Evolutionary conservation across 179 eudicot genomes (phyloP).

Genomic region (Amaranthus tricolor): DNA sequence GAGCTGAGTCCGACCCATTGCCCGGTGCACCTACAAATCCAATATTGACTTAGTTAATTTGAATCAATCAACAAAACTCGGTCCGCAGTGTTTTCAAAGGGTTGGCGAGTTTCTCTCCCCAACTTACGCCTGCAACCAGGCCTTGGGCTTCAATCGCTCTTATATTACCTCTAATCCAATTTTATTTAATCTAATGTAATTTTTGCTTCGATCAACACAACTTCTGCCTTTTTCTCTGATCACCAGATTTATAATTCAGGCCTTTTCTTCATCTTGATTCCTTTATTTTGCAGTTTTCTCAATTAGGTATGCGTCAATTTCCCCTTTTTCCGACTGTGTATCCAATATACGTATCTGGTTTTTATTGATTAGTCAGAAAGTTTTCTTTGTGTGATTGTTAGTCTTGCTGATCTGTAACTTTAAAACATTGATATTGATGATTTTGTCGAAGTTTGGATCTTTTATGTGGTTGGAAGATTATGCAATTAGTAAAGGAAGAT

Average conservation of each 20-base stretch:
- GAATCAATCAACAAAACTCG: neutral
- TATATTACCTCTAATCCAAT: neutral
- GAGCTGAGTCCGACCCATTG: no score
- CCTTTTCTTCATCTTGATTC: slow-evolving; percentile 10
- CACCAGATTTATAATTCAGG: neutral
- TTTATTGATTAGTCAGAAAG: neutral
- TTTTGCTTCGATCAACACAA: neutral
- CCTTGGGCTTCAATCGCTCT: slow-evolving; percentile 17
- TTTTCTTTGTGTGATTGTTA: neutral
- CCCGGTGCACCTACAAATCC: no score
- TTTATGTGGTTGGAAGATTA: slow-evolving; percentile 14
- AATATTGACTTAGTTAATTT: no score
- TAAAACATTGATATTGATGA: neutral
- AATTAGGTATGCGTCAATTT: slow-evolving; percentile 28
- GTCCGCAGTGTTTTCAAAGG: slow-evolving; percentile 14
- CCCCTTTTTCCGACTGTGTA: neutral
- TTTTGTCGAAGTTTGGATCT: slow-evolving; percentile 20
- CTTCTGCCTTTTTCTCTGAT: neutral
- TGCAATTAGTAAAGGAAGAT: slow-evolving; percentile 7
- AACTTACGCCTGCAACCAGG: slow-evolving; percentile 22
- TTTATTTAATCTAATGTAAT: no score
- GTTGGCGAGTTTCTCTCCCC: slow-evolving; percentile 19
- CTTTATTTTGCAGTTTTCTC: neutral
- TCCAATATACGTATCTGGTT: neutral
- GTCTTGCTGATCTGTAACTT: slow-evolving; percentile 13